Conservation (phyloP, 2,329 filamentous ascomycete genomes). For the Fusarium luffae region DNA sequence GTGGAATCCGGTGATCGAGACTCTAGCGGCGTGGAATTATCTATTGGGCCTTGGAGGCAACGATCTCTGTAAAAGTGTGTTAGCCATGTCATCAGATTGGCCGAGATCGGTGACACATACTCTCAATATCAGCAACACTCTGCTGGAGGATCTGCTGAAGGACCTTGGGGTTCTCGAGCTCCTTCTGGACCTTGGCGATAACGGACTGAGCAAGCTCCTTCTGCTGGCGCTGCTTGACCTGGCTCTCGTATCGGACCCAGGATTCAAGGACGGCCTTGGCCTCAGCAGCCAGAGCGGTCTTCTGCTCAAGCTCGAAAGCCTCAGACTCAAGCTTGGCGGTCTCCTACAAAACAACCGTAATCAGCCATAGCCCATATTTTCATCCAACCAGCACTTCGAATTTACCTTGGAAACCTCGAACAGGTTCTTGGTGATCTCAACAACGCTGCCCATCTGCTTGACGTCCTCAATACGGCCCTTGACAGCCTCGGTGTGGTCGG, state of each 20-base stretch:
- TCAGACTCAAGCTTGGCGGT: conserved; percentile 95
- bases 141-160: conserved; percentile 98
- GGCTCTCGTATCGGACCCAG: conserved; percentile 98
- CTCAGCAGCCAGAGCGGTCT: conserved; percentile 89
- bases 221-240: conserved; percentile 99
- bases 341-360: conserved; percentile 69
- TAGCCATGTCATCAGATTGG: conserved; percentile 43
- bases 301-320: conserved; percentile 97
- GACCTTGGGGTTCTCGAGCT: conserved; percentile 96
- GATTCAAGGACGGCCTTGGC: conserved; percentile 96
- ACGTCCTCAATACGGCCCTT: conserved; percentile 94
- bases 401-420: conserved; percentile 98
- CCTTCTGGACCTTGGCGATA: conserved; percentile 98
- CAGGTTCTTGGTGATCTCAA: conserved; percentile 95
- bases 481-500: conserved; percentile 95
- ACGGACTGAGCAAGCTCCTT: conserved; percentile 91
- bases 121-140: conserved; percentile 95
- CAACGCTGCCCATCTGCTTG: conserved; percentile 91
- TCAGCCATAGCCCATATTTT: conserved; percentile 33
- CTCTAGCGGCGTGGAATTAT: conserved; percentile 53
- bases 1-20: conserved; percentile 51
- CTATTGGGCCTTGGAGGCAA: conserved; percentile 73
- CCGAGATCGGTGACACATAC: conserved; percentile 60
- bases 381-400: conserved; percentile 18
- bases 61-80: conserved; percentile 63